A percentile compares a stretch with the other conserved stretches of the same genome.
Conservation (phyloP, 208 protist genomes). For the Trypanosoma scelopori region DNA sequence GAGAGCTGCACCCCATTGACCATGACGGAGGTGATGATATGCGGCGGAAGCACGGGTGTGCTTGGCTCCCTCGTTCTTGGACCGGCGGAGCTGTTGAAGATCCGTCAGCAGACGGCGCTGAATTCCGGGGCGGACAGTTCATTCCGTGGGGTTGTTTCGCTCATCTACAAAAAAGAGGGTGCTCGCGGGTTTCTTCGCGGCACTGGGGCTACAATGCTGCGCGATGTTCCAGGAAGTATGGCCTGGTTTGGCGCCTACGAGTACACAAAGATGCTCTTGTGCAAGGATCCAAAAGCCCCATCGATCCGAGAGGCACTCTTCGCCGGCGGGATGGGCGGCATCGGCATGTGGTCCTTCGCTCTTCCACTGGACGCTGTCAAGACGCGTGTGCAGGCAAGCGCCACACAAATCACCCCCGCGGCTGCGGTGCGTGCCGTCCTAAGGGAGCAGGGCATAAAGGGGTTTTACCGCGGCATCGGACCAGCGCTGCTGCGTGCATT, state of each 20-base stretch:
- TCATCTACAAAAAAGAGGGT: conserved; percentile 36
- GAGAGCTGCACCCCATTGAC: conserved; percentile 8
- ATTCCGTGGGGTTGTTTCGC: conserved; percentile 18
- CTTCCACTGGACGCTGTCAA: conserved; percentile 52
- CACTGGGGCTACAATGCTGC: conserved; percentile 33
- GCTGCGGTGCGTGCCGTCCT: conserved; percentile 19
- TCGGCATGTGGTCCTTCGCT: conserved; percentile 39
- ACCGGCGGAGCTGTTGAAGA: conserved; percentile 50
- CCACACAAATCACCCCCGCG: not conserved
- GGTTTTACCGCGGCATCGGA: conserved; percentile 42
- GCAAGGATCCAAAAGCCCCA: conserved; percentile 17
- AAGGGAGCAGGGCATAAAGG: conserved; percentile 23
- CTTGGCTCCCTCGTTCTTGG: conserved; percentile 34
- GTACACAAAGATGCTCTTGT: conserved; percentile 28
- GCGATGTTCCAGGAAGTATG: conserved; percentile 44
- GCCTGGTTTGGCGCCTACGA: conserved; percentile 55
- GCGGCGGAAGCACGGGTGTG: conserved; percentile 40
- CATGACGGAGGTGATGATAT: conserved; percentile 37
- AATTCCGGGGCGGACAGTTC: conserved; percentile 26
- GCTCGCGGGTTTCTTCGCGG: conserved; percentile 33
- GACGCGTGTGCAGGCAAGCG: conserved; percentile 39
- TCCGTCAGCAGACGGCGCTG: conserved; percentile 47
- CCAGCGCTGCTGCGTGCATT: conserved; percentile 42
- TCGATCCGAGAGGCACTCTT: conserved; percentile 26
- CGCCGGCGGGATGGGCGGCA: conserved; percentile 45